These are phyloP conservation scores for Ophiostoma australiae DNA, from an alignment of 2,329 filamentous ascomycete genomes.

Conservation along the genomic window DNA sequence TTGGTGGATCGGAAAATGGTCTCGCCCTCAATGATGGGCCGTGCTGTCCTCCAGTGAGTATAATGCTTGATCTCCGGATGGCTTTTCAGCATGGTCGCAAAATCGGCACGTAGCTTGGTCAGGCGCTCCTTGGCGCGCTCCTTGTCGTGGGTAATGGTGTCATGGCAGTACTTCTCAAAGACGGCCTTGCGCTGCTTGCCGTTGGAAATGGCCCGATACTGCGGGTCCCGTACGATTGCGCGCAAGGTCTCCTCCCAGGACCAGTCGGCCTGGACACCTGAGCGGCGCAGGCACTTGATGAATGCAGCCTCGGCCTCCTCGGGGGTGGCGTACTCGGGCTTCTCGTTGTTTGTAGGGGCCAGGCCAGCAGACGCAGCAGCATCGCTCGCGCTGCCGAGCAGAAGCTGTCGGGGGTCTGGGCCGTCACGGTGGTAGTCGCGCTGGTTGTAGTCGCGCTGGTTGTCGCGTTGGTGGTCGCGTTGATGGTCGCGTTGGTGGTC, in stretches of 20 bases:
- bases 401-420: constrained; percentile 52
- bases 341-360: constrained; percentile 60
- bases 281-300: constrained; percentile 78
- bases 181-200: constrained; percentile 83
- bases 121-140: constrained; percentile 90
- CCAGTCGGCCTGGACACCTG: constrained; percentile 85
- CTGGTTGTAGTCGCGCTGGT: background rate
- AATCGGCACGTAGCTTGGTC: constrained; percentile 86
- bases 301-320: constrained; percentile 94
- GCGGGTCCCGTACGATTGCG: constrained; percentile 79
- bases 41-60: constrained; percentile 93
- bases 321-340: constrained; percentile 68
- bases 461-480: background rate
- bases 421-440: background rate
- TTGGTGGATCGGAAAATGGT: constrained; percentile 90
- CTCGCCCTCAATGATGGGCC: constrained; percentile 89
- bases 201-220: constrained; percentile 89
- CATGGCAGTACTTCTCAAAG: constrained; percentile 91
- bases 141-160: constrained; percentile 87
- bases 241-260: constrained; percentile 87
- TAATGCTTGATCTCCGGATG: constrained; percentile 97
- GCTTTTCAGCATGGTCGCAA: constrained; percentile 90
- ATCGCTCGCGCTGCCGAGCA: constrained; percentile 45
- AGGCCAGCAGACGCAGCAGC: constrained; percentile 49
- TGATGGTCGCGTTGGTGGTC: background rate